Base-by-base conservation (phyloP, 2,329 filamentous ascomycete species). In the Pestalotiopsis sp. region DNA sequence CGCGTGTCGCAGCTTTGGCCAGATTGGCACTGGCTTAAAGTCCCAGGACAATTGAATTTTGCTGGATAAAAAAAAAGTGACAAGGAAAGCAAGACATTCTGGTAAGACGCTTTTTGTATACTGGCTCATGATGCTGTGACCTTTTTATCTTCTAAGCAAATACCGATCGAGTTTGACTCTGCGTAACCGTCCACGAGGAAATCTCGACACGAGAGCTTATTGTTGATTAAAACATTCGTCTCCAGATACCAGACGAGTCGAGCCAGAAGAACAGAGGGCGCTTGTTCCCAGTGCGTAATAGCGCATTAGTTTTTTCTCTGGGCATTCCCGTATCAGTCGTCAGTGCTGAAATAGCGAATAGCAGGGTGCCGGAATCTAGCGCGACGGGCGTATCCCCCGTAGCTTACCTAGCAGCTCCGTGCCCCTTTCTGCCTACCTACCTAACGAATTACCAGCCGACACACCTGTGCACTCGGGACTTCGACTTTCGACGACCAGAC, bases 251-350 rank as follows among this genome's bases (percentile, higher is more conserved):
- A 31, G 57, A 12, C 57, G 23, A 59, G 23, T 59, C 23, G 57
- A 59, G 57, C n/a, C 27, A n/a, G 7, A 52, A n/a, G 14, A n/a
- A 52, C 7, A 20, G 17, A 52, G 6, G 14, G 17, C 57, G 57
- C 57, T 59, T 59, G 23, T 59, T 20, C 57, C 57, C 14, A 23
- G n/a, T 66, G 45, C 49, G 64, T 58, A 66, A 66, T 66, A 27
- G 41, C 49, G 64, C 64, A 66, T 45, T 66, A 66, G 64, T 58
- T 56, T 66, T 66, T 66, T 9, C 17, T 52, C 49, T 58, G 13
- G 45, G 17, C 23, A 31, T n/a, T 45, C 64, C 23, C 49, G 45
- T 56, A 57, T 40, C 45, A 57, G 17, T 65, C 64, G 12, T 58
- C 64, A 38, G 23, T 66, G 41, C 64, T 58, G n/a, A 36, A 36